Base-by-base conservation (phyloP, 305 asterid species). In the Plantago rigida region DNA sequence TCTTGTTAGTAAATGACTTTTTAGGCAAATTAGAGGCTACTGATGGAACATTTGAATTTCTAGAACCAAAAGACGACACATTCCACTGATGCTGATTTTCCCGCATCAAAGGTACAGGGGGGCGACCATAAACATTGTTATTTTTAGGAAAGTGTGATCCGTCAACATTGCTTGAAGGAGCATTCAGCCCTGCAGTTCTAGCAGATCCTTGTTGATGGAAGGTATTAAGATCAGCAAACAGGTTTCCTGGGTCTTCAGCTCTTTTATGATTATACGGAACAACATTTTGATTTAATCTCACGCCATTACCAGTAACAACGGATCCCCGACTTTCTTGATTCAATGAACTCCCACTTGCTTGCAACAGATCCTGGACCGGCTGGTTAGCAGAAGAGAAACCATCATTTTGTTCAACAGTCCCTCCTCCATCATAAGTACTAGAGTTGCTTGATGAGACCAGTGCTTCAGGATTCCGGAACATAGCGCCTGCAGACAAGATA, bases 211-310 rank as follows among this genome's bases (percentile, higher is more conserved):
- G 87, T 59, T 81, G 66, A 66, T 79, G 97, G 82, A 93, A 93
- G 14, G 99, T 97, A 72, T 93, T 93, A 52, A 93, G 96, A 73
- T 93, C 97, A 28, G 97, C 85, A 76, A 89, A 93, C 53, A 87
- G 94, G 82, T 85, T 69, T 68, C 74, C 85, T 36, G 92, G 84
- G 79, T 85, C 97, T 59, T 85, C 92, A 29, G 88, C 47, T 67
- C 66, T 82, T 72, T 75, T 82, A 34, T 78, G 78, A 62, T 62
- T 81, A 67, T 82, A 79, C 60, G 95, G 99, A 75, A 80, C 78
- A 10, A 78, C 80, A 77, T 93, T 89, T 56, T 76, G 72, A 67
- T 89, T 89, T 70, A 76, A 67, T 82, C 96, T 81, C 47, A 68
- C 67, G 71, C 87, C 82, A 71, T 80, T 89, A 51, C 83, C 84